Evolutionary conservation across 2,329 filamentous ascomycete genomes (phyloP).

Genomic region (Colletotrichum filicis): DNA sequence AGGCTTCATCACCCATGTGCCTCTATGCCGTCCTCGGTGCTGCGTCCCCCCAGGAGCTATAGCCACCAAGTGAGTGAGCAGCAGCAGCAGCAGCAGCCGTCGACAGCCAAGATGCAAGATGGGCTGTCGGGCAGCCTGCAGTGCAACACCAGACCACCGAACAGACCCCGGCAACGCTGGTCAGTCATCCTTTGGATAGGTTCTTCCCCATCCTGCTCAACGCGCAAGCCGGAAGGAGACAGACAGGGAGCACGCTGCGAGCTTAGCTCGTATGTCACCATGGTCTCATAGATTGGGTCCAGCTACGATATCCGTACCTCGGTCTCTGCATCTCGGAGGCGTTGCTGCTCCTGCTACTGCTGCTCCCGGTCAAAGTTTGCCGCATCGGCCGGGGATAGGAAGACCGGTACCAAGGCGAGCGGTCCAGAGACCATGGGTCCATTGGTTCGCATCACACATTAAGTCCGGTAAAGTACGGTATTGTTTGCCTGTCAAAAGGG

Average conservation of each 20-base stretch:
- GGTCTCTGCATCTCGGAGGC: background rate
- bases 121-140: conserved; percentile 6
- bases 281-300: background rate
- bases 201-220: background rate
- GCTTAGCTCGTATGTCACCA: conserved; percentile 10
- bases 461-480: background rate
- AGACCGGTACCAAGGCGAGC: conserved; percentile 1
- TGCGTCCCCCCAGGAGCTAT: background rate
- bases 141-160: conserved; percentile 16
- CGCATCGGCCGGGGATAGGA: conserved; percentile 15
- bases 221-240: background rate
- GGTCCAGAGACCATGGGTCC: background rate
- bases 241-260: conserved; percentile 25
- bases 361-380: conserved; percentile 1
- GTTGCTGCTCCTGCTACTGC: background rate
- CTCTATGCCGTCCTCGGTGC: background rate
- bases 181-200: background rate
- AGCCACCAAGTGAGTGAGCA: conserved; percentile 8
- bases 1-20: conserved; percentile 12
- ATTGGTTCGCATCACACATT: background rate
- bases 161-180: background rate
- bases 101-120: conserved; percentile 7
- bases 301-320: conserved; percentile 4
- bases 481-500: background rate
- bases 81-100: background rate